phyloP scores from a whole-genome alignment of 2,329 filamentous ascomycete genomes.

The Colletotrichum spinosum region DNA sequence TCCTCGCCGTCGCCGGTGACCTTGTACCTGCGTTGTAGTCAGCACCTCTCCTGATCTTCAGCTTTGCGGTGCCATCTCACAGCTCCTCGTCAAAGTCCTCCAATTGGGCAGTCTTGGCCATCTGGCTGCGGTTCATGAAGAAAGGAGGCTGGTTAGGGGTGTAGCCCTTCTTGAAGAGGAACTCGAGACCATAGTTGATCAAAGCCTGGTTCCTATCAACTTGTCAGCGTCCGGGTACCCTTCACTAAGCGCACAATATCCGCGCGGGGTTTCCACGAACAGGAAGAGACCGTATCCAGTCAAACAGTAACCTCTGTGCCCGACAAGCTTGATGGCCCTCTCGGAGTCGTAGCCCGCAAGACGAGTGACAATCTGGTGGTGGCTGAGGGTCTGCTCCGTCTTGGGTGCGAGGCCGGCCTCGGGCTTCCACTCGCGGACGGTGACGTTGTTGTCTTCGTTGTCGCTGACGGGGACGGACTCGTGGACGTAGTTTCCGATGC shows the following conservation, averaged over 20 bases:
- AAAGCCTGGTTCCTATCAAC: slow-evolving; percentile 79
- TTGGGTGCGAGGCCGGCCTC: slow-evolving; percentile 81
- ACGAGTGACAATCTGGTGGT: slow-evolving; percentile 92
- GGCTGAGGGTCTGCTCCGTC: slow-evolving; percentile 75
- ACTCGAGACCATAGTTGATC: slow-evolving; percentile 94
- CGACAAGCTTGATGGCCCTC: slow-evolving; percentile 92
- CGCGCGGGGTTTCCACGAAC: slow-evolving; percentile 23
- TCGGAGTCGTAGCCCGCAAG: slow-evolving; percentile 94
- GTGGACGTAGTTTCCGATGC: slow-evolving; percentile 92
- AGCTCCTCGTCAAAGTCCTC: slow-evolving; percentile 98
- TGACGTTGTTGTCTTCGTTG: slow-evolving; percentile 85
- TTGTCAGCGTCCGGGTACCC: slow-evolving; percentile 32
- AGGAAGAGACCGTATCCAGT: slow-evolving; percentile 90
- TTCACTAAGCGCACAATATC: neutral
- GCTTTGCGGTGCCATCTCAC: slow-evolving; percentile 2
- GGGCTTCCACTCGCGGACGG: slow-evolving; percentile 84
- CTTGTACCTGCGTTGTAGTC: slow-evolving; percentile 72
- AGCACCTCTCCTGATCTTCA: neutral
- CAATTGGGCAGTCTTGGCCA: slow-evolving; percentile 98
- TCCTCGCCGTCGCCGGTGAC: slow-evolving; percentile 90
- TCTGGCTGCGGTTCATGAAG: slow-evolving; percentile 69
- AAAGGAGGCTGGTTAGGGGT: slow-evolving; percentile 60
- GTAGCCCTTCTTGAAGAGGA: slow-evolving; percentile 84
- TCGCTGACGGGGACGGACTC: slow-evolving; percentile 85
- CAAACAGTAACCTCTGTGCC: slow-evolving; percentile 94